Evolutionary conservation across 192 early-diverging fungal species (phyloP), one percentile per base, ranked within the genome.

Genomic region (Podila epigama): DNA sequence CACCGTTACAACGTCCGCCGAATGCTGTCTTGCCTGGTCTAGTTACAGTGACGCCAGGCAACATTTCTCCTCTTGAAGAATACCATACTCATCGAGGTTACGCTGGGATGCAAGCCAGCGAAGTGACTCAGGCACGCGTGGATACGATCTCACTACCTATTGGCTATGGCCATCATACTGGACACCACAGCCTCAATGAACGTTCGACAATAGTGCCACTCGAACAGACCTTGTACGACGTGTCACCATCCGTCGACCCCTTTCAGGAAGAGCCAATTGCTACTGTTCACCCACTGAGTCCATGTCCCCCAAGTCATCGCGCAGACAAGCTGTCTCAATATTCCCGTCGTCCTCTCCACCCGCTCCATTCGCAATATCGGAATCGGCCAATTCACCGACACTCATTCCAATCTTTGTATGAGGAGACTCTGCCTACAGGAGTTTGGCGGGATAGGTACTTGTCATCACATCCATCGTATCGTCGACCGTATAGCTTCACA

Each of bases 401-500:
- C 25, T 48, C 44, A 48, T 22, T 22, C 44, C 44, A 48, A 22
- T 22, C n/a, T 22, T 48, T 48, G n/a, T 15, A 48, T 9, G 9
- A 8, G 7, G 44, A 4, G 1, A 25, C 44, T 8, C 44, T n/a
- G n/a, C n/a, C n/a, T n/a, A n/a, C n/a, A n/a, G n/a, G n/a, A n/a
- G n/a, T n/a, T n/a, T n/a, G n/a, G n/a, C n/a, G n/a, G n/a, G n/a
- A n/a, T n/a, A n/a, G n/a, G n/a, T n/a, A n/a, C n/a, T n/a, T n/a
- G n/a, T n/a, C n/a, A n/a, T n/a, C 16, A 18, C 44, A 6, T 63
- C 61, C 12, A 28, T 52, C 9, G n/a, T 72, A 72, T 40, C 34
- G 63, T 1, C 63, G 70, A 16, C 70, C 62, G 5, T 57, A 72
- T 33, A 72, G 70, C 25, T 69, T 55, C 54, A 41, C 50, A 13